Percentiles rank a stretch among this genome's conserved stretches.
These are phyloP conservation scores for Stereum hirsutum DNA, from an alignment of 1,284 basidiomycete genomes.

Conservation along the genomic window DNA sequence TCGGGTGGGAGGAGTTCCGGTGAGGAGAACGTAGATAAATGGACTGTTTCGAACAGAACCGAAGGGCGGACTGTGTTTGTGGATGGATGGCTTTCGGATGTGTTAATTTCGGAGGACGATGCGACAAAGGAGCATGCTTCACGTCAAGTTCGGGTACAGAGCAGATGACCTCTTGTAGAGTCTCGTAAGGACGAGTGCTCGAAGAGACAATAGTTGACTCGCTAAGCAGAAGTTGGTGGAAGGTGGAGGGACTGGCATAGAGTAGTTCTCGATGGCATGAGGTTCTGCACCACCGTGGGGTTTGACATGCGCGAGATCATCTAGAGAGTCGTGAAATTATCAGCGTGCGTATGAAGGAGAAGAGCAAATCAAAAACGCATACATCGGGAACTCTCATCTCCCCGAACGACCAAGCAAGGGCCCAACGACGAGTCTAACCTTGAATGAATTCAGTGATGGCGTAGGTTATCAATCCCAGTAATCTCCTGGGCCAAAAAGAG, in stretches of 20 bases:
- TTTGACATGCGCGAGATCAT: conserved; percentile 39
- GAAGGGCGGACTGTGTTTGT: too few relatives aligned
- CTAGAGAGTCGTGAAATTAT: conserved; percentile 21
- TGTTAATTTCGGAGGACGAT: too few relatives aligned
- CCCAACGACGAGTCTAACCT: conserved; percentile 85
- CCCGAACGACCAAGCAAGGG: conserved; percentile 76
- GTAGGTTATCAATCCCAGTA: conserved; percentile 69
- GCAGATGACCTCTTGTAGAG: too few relatives aligned
- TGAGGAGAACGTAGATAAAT: conserved; percentile 14
- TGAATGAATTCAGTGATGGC: conserved; percentile 77
- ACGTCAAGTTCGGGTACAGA: too few relatives aligned
- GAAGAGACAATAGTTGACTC: too few relatives aligned
- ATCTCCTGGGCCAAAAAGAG: background rate
- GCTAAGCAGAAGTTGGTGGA: too few relatives aligned
- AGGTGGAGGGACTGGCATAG: conserved; percentile 33
- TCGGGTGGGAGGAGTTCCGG: too few relatives aligned
- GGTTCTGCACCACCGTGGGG: conserved; percentile 29
- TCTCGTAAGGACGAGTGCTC: too few relatives aligned
- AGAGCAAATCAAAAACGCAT: conserved; percentile 19
- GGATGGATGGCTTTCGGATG: too few relatives aligned
- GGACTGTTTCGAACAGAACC: conserved; percentile 6
- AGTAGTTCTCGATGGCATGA: conserved; percentile 49
- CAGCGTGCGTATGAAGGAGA: background rate
- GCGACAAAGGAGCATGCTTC: too few relatives aligned
- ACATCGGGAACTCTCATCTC: conserved; percentile 68